Evolutionary conservation across 2,329 filamentous ascomycete genomes (phyloP).

Genomic region (Chrysoporthe deuterocubensis): DNA sequence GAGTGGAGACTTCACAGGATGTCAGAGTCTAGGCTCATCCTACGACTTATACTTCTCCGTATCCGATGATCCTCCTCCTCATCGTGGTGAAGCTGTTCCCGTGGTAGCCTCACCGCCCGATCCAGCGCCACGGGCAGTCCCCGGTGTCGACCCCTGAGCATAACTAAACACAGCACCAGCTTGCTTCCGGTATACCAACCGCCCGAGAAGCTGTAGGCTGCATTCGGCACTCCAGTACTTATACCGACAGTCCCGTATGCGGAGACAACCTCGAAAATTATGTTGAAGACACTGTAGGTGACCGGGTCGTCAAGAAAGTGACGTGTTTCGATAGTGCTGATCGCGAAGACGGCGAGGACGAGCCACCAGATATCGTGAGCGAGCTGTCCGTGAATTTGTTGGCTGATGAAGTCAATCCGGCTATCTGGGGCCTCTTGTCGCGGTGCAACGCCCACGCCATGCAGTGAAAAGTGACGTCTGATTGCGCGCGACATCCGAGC

Average conservation of each 20-base stretch:
- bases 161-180: constrained; percentile 60
- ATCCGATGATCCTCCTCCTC: constrained; percentile 49
- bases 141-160: constrained; percentile 58
- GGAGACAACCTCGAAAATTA: constrained; percentile 60
- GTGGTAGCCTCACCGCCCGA: constrained; percentile 50
- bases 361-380: constrained; percentile 70
- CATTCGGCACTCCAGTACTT: constrained; percentile 55
- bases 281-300: constrained; percentile 61
- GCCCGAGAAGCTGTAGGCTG: constrained; percentile 59
- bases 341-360: constrained; percentile 61
- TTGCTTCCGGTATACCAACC: constrained; percentile 59
- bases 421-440: constrained; percentile 36
- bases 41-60: constrained; percentile 40
- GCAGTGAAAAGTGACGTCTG: constrained; percentile 45
- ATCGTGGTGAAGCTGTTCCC: constrained; percentile 41
- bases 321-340: constrained; percentile 60
- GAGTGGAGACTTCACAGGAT: not conserved
- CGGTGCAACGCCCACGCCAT: constrained; percentile 47
- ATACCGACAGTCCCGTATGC: constrained; percentile 65
- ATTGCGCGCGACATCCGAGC: constrained; percentile 41
- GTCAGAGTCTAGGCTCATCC: constrained; percentile 33
- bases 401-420: constrained; percentile 54
- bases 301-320: constrained; percentile 56
- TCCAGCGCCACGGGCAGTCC: constrained; percentile 60
- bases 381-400: constrained; percentile 63